Evolutionary conservation across 345 rosid genomes (phyloP), one percentile per base, ranked within the genome.

Genomic region (Combretum micranthum): DNA sequence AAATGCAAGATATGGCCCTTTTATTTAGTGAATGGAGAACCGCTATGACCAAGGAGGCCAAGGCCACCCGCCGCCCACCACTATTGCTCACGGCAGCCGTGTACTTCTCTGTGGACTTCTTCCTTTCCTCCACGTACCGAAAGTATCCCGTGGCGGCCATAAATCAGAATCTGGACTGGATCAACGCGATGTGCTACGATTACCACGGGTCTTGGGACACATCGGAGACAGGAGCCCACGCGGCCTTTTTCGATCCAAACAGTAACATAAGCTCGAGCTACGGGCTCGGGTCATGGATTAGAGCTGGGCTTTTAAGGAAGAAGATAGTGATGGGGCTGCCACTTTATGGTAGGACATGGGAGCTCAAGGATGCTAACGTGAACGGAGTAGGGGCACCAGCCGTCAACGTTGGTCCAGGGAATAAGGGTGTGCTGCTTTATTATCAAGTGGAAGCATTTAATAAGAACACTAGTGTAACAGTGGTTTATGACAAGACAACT

Each of bases 171-270:
- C 26, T 73, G 55, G 74, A 73, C 50, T 65, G 43, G 22, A 53
- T 69, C 57, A 73, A 69, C 25, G 60, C 49, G 3, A 62, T 65
- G 73, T 53, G 67, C 47, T 73, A 59, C 22, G 78, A 73, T 55
- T 73, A 69, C 15, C 65, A 62, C 25, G 78, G 74, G 44, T 55
- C 66, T 6, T 69, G 77, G 74, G 52, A 69, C 52, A 56, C 73
- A 25, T 60, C 67, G 2, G 61, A 61, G 15, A 72, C 77, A 0
- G 70, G 67, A 20, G 74, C 72, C 5, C 77, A 50, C 3, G 77
- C 77, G 7, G 58, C 71, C 3, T 50, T 73, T 52, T 65, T 42
- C 45, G 65, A 65, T 19, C 64, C 62, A 16, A 32, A 25, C 2
- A 65, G 62, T 68, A 57, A 50, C 19, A 44, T 73, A 12, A 61